A percentile compares a stretch with the other conserved stretches of the same genome.
Evolutionary conservation across 1,139 yeast genomes (phyloP).

Genomic region (Arxiozyma telluris): DNA sequence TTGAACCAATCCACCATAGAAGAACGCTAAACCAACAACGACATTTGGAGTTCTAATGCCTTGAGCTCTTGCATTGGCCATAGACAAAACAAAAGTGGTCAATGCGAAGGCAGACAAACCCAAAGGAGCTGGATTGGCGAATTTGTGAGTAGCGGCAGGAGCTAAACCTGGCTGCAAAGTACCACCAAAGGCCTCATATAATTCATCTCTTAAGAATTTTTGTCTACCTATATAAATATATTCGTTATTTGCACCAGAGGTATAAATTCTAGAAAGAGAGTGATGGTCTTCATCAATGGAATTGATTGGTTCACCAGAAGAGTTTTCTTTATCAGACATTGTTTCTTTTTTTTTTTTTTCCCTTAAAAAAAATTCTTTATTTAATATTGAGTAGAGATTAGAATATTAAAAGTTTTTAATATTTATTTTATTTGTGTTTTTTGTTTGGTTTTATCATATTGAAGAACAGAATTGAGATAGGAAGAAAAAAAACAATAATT

Average conservation of each 20-base stretch:
- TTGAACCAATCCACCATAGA: constrained; percentile 68
- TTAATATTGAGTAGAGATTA: background rate
- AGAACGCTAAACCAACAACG: constrained; percentile 54
- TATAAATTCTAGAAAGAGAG: constrained; percentile 22
- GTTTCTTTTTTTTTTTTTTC: constrained; percentile 2
- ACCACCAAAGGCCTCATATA: constrained; percentile 52
- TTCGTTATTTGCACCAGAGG: constrained; percentile 37
- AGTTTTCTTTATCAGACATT: constrained; percentile 14
- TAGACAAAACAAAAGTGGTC: constrained; percentile 71
- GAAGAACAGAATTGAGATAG: too few relatives aligned
- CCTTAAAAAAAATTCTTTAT: background rate
- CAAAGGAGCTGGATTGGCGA: constrained; percentile 84
- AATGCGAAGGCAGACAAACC: constrained; percentile 79
- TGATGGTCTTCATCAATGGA: constrained; percentile 2
- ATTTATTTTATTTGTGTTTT: too few relatives aligned
- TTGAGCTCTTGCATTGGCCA: constrained; percentile 56
- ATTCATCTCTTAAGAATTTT: constrained; percentile 44
- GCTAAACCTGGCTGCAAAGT: constrained; percentile 44
- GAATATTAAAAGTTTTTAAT: too few relatives aligned
- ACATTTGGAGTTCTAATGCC: constrained; percentile 42
- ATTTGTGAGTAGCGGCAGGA: constrained; percentile 51
- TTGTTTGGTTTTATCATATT: too few relatives aligned
- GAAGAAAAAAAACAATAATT: too few relatives aligned
- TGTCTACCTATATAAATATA: constrained; percentile 54
- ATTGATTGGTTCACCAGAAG: constrained; percentile 9